Conservation (phyloP, 331 rosid genomes). For the Cydonia oblonga region DNA sequence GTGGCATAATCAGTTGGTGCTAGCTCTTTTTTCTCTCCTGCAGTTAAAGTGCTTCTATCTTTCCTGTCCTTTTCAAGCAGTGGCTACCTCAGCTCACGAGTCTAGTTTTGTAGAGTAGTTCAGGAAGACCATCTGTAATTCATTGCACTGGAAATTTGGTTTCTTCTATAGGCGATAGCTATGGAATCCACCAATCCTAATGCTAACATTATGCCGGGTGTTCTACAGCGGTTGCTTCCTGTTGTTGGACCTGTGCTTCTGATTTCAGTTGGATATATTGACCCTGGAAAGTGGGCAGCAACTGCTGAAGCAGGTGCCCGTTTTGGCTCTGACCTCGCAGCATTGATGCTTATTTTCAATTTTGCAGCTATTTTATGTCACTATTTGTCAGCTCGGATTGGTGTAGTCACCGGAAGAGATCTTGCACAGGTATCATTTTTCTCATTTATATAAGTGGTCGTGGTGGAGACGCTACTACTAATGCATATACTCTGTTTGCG, state of each 20-base stretch:
- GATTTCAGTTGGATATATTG: slow-evolving; percentile 78
- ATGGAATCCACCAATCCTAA: slow-evolving; percentile 40
- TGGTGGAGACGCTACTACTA: background rate
- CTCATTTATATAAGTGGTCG: background rate
- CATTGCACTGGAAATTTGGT: slow-evolving; percentile 12
- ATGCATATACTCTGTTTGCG: background rate
- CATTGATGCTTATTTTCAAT: slow-evolving; percentile 57
- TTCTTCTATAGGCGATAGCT: slow-evolving; percentile 17
- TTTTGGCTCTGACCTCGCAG: slow-evolving; percentile 66
- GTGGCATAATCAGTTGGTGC: slow-evolving; percentile 8
- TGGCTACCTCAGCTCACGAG: background rate
- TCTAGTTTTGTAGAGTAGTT: background rate
- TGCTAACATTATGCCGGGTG: slow-evolving; percentile 24
- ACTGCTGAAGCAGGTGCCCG: slow-evolving; percentile 81
- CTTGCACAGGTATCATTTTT: slow-evolving; percentile 71
- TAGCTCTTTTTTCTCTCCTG: background rate
- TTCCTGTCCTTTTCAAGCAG: too few relatives aligned
- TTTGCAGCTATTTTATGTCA: slow-evolving; percentile 87
- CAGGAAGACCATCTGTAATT: background rate
- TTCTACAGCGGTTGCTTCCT: slow-evolving; percentile 45
- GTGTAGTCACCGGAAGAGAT: slow-evolving; percentile 65
- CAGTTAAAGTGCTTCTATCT: background rate
- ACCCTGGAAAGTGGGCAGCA: slow-evolving; percentile 97
- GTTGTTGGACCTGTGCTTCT: slow-evolving; percentile 57
- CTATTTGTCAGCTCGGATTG: slow-evolving; percentile 77